phyloP scores from a whole-genome alignment of 345 rosid genomes.

The Populus nigra region DNA sequence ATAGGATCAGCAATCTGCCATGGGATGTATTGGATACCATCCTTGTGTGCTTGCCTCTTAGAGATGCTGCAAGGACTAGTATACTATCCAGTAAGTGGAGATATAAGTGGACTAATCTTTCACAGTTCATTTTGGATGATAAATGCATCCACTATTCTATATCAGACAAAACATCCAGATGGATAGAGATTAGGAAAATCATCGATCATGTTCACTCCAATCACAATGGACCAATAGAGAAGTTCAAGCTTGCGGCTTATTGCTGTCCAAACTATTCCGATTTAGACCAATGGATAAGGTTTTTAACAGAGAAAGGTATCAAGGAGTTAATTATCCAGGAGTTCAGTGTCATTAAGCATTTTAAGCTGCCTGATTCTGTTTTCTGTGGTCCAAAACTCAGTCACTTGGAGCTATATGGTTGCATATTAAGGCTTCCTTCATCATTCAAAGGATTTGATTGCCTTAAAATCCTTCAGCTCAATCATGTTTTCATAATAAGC shows the following conservation, averaged over 20 bases:
- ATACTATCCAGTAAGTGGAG: constrained; percentile 35
- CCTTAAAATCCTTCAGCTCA: constrained; percentile 31
- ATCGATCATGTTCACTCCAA: constrained; percentile 16
- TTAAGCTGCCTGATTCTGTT: constrained; percentile 27
- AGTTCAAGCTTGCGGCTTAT: constrained; percentile 30
- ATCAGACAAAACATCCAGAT: constrained; percentile 11
- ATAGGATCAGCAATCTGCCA: constrained; percentile 30
- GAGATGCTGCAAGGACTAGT: constrained; percentile 35
- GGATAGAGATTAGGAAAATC: constrained; percentile 26
- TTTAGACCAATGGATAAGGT: constrained; percentile 23
- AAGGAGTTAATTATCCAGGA: constrained; percentile 31
- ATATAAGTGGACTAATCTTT: constrained; percentile 32
- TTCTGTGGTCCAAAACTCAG: constrained; percentile 32
- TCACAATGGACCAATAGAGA: constrained; percentile 28
- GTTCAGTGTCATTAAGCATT: constrained; percentile 16
- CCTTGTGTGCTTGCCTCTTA: constrained; percentile 27
- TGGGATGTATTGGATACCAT: constrained; percentile 31
- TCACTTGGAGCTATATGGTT: constrained; percentile 33
- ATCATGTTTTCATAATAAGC: constrained; percentile 18
- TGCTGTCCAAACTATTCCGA: constrained; percentile 24
- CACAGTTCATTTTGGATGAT: constrained; percentile 31
- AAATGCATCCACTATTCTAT: constrained; percentile 23
- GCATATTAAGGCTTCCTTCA: constrained; percentile 25
- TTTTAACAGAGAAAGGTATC: constrained; percentile 15
- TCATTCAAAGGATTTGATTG: constrained; percentile 26